Conservation (phyloP, 139 green algal species). For the Chlorella vulgaris region DNA sequence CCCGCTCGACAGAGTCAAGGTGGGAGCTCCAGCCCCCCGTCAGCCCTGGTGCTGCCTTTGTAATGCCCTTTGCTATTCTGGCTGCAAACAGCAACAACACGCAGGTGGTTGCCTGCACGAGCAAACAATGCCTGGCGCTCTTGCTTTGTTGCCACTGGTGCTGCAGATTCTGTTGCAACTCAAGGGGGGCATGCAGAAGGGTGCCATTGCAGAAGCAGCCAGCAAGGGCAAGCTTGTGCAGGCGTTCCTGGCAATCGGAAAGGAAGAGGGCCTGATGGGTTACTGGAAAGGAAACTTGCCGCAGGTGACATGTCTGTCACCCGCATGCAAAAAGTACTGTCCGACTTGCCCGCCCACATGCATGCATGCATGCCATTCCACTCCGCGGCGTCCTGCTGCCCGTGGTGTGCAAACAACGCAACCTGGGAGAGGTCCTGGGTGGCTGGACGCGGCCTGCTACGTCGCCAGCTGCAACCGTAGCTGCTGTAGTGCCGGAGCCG, state of each 20-base stretch:
- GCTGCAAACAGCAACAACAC: background rate
- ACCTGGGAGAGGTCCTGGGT: no score
- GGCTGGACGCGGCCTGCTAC: no score
- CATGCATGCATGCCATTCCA: background rate
- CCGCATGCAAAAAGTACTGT: background rate
- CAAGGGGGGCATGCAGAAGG: conserved; percentile 56
- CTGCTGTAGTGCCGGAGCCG: no score
- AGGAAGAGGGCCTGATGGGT: conserved; percentile 74
- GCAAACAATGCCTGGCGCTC: no score
- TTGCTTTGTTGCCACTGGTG: background rate
- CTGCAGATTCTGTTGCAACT: conserved; percentile 72
- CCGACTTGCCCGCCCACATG: background rate
- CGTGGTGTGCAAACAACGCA: no score
- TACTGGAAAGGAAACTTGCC: conserved; percentile 90
- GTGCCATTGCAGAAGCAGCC: conserved; percentile 61
- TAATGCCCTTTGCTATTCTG: background rate
- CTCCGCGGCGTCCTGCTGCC: no score
- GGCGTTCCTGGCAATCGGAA: conserved; percentile 75
- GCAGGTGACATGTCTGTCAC: conserved; percentile 54
- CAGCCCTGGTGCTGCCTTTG: background rate
- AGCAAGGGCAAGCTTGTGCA: conserved; percentile 53
- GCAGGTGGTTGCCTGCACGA: background rate
- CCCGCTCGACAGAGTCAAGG: conserved; percentile 78
- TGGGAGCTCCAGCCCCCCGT: background rate
- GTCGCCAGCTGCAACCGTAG: no score